Evolutionary conservation across 805 yeast genomes (phyloP).

Genomic region (Candida yuanshanica): DNA sequence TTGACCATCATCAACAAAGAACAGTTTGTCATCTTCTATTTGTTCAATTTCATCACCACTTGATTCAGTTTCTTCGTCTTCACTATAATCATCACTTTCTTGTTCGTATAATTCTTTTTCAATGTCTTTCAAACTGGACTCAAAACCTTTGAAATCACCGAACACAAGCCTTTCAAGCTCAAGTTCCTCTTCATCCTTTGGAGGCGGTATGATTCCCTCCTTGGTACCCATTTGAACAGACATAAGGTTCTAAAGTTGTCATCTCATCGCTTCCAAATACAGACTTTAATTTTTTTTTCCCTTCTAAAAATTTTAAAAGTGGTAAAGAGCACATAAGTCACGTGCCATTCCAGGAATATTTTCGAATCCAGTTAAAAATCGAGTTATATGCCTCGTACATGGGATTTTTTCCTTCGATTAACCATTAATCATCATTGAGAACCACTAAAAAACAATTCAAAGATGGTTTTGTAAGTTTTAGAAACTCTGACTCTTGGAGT

Average conservation of each 20-base stretch:
- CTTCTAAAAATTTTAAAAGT: background rate
- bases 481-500: slow-evolving; percentile 5
- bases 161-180: slow-evolving; percentile 78
- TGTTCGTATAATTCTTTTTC: slow-evolving; percentile 45
- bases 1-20: slow-evolving; percentile 47
- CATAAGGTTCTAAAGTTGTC: background rate
- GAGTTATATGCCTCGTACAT: no score
- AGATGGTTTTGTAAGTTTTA: slow-evolving; percentile 13
- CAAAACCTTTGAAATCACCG: slow-evolving; percentile 80
- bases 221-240: background rate
- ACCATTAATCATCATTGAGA: background rate
- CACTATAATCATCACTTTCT: slow-evolving; percentile 26
- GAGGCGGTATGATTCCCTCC: slow-evolving; percentile 35
- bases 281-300: slow-evolving; percentile 1
- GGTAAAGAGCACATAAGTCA: slow-evolving; percentile 1
- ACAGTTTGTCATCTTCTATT: slow-evolving; percentile 45
- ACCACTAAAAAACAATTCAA: background rate
- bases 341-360: slow-evolving; percentile 3
- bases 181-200: slow-evolving; percentile 81
- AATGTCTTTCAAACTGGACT: slow-evolving; percentile 51
- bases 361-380: slow-evolving; percentile 6
- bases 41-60: slow-evolving; percentile 26
- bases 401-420: no score
- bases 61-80: slow-evolving; percentile 25
- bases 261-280: slow-evolving; percentile 1